phyloP scores from a whole-genome alignment of 2,329 filamentous ascomycete species.

The Phialophora expanda region DNA sequence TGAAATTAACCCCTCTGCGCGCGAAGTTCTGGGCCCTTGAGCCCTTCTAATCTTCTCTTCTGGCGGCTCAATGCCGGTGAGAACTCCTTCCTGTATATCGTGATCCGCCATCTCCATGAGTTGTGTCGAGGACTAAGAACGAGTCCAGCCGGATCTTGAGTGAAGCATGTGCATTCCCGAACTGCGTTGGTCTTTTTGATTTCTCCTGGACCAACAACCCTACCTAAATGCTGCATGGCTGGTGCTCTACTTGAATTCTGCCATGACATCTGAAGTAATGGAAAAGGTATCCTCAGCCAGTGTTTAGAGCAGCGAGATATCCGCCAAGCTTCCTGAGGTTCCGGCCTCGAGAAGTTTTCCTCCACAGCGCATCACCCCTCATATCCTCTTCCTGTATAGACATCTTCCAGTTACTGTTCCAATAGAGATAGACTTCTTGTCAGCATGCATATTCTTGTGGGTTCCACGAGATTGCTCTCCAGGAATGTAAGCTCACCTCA shows the following conservation, averaged over 20 bases:
- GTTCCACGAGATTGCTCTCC: slow-evolving; percentile 16
- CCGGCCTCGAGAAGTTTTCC: neutral
- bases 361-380: neutral
- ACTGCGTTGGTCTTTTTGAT: too few relatives aligned
- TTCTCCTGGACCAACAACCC: too few relatives aligned
- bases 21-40: neutral
- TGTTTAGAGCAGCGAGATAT: neutral
- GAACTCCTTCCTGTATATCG: too few relatives aligned
- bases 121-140: too few relatives aligned
- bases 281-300: too few relatives aligned
- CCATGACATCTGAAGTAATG: too few relatives aligned
- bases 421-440: neutral
- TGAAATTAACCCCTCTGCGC: neutral
- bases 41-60: neutral
- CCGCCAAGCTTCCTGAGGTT: neutral
- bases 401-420: slow-evolving; percentile 2
- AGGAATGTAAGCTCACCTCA: neutral
- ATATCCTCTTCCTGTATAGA: neutral
- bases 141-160: too few relatives aligned
- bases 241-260: too few relatives aligned
- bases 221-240: too few relatives aligned
- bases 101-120: too few relatives aligned
- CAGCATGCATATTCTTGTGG: slow-evolving; percentile 59
- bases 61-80: too few relatives aligned
- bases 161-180: too few relatives aligned